Evolutionary conservation across 495 filamentous ascomycete genomes (phyloP), one percentile per base, ranked within the genome.

Genomic region (Annulohypoxylon bovei): DNA sequence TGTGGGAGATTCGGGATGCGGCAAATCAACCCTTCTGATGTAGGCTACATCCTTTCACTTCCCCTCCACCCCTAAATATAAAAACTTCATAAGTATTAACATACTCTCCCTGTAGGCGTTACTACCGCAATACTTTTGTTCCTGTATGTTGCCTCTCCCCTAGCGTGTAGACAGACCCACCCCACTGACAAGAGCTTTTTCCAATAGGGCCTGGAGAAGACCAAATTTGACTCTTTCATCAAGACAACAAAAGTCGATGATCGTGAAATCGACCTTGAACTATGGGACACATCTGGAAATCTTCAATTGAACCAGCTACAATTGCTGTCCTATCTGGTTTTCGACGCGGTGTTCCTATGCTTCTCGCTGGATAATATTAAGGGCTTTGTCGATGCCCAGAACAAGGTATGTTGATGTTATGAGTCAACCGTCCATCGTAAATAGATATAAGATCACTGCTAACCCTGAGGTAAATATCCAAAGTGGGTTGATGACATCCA

Each of bases 311-410:
- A 74, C 27, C 75, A 75, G 9, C 68, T 78, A 0, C 46, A 60
- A 33, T 53, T 63, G 8, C 58, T 76, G 7, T 73, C 65, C 27
- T 78, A 78, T 56, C 53, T 78, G n/a, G 55, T 56, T 0, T 78
- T 73, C 71, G 77, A 78, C 22, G 71, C 68, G 0, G 71, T 77
- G 0, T 77, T 79, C 37, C 71, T 79, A 11, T 79, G 77, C 56
- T 77, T 75, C 50, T 70, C 63, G 7, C 59, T 79, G 22, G 60
- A 65, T 25, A 59, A 33, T 35, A 12, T 23, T 9, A 11, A 5
- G 12, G 58, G 30, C 14, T 73, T 71, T 20, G 40, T 57, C 4
- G 59, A 56, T 4, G 50, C 60, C 4, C 70, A 72, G 20, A 32
- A 47, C n/a, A 59, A 59, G 65, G 75, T 77, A 65, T n/a, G 69